These are phyloP conservation scores for Nemania sp. DNA, from an alignment of 2,329 filamentous ascomycete genomes.

Conservation along the genomic window DNA sequence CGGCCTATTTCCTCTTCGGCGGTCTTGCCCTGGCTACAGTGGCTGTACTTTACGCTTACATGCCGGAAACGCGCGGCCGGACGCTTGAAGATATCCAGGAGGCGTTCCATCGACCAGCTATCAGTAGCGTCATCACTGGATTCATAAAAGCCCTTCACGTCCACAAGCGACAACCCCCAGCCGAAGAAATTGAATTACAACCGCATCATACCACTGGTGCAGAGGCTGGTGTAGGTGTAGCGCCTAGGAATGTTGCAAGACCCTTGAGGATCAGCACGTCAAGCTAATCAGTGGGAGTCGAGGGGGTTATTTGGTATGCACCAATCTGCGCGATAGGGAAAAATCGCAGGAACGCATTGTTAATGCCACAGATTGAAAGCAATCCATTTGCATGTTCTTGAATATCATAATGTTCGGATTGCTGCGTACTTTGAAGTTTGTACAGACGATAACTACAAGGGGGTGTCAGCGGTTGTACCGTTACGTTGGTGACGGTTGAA, in stretches of 20 bases:
- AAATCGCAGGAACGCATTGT: too few relatives aligned
- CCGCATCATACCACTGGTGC: slow-evolving; percentile 12
- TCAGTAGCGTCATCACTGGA: not conserved
- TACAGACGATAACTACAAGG: too few relatives aligned
- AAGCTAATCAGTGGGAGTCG: slow-evolving; percentile 12
- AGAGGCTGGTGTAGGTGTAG: slow-evolving; percentile 22
- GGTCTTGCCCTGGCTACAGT: slow-evolving; percentile 46
- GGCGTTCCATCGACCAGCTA: slow-evolving; percentile 45
- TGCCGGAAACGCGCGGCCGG: slow-evolving; percentile 56
- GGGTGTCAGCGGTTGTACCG: too few relatives aligned
- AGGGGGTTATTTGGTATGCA: too few relatives aligned
- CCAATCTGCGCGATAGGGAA: too few relatives aligned
- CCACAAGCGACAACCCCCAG: slow-evolving; percentile 14
- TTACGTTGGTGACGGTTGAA: too few relatives aligned
- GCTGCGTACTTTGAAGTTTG: too few relatives aligned
- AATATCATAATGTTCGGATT: too few relatives aligned
- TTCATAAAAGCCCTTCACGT: slow-evolving; percentile 3
- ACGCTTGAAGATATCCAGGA: slow-evolving; percentile 55
- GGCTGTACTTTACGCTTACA: slow-evolving; percentile 46
- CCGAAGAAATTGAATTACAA: slow-evolving; percentile 27
- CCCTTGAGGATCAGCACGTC: slow-evolving; percentile 28
- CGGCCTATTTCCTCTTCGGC: slow-evolving; percentile 53
- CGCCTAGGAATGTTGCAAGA: slow-evolving; percentile 18
- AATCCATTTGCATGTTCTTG: too few relatives aligned
- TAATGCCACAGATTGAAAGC: too few relatives aligned